Percentiles rank a stretch among this genome's conserved stretches.
Evolutionary conservation across 371 early-diverging fungal genomes (phyloP).

Genomic region (Rhizopus microsporus): DNA sequence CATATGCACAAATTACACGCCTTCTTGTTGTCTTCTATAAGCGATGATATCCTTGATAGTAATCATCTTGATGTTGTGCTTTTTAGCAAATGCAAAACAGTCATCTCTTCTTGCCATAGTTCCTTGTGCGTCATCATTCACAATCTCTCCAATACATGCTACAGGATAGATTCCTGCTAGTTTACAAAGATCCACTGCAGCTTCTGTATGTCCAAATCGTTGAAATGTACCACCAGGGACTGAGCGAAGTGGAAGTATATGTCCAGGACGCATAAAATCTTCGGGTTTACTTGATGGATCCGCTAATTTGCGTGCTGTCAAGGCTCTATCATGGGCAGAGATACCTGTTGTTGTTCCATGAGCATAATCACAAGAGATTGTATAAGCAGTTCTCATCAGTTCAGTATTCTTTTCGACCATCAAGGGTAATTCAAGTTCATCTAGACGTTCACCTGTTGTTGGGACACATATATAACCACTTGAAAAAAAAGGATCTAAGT

Average conservation of each 20-base stretch:
- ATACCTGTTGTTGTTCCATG: constrained; percentile 94
- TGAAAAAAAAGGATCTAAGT: background rate
- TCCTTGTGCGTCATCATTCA: constrained; percentile 77
- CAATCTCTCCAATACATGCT: constrained; percentile 92
- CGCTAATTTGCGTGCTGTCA: constrained; percentile 80
- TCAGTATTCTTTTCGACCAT: constrained; percentile 94
- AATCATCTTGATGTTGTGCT: constrained; percentile 83
- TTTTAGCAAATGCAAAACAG: constrained; percentile 77
- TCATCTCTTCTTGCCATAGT: constrained; percentile 94
- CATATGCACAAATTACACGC: background rate
- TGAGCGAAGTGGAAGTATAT: constrained; percentile 90
- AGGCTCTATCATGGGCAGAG: constrained; percentile 87
- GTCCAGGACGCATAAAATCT: constrained; percentile 92
- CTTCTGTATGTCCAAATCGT: constrained; percentile 95
- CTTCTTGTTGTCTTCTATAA: constrained; percentile 45
- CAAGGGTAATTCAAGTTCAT: constrained; percentile 82
- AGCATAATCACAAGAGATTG: constrained; percentile 84
- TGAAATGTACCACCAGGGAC: constrained; percentile 77
- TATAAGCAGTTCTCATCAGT: constrained; percentile 89
- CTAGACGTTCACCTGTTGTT: constrained; percentile 71
- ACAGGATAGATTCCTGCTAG: constrained; percentile 81
- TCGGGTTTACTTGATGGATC: constrained; percentile 62
- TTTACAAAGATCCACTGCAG: constrained; percentile 86
- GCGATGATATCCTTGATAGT: constrained; percentile 85
- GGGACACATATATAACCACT: constrained; percentile 94